Conservation (phyloP, 78 protist species). For the Planoprotostelium fungivorum region DNA sequence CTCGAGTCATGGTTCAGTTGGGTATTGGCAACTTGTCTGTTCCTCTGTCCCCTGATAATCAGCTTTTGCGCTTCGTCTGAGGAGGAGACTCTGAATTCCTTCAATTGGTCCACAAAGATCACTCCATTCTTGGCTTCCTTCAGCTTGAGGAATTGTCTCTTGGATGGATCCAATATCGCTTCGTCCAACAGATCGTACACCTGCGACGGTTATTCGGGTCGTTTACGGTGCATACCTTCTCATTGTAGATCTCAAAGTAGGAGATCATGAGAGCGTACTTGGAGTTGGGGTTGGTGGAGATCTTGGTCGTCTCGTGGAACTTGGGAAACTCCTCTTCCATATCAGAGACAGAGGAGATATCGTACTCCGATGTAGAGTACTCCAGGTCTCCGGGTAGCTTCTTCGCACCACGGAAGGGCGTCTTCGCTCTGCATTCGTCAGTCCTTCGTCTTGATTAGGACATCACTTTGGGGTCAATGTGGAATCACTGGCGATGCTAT, state of each 20-base stretch:
- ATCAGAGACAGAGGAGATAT: background rate
- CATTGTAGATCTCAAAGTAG: conserved; percentile 78
- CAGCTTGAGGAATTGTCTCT: conserved; percentile 17
- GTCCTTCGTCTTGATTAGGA: background rate
- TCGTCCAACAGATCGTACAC: conserved; percentile 64
- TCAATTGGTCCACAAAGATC: conserved; percentile 14
- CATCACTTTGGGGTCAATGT: background rate
- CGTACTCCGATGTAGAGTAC: background rate
- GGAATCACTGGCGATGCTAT: conserved; percentile 17
- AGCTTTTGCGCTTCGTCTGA: conserved; percentile 50
- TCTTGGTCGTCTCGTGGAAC: background rate
- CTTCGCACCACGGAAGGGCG: background rate
- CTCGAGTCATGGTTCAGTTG: conserved; percentile 51
- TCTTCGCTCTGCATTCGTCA: background rate
- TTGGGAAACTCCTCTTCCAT: conserved; percentile 1
- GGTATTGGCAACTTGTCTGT: conserved; percentile 65
- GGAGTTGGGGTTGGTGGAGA: conserved; percentile 7
- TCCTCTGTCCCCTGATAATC: conserved; percentile 40
- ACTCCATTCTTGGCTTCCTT: conserved; percentile 14
- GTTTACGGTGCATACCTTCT: conserved; percentile 5
- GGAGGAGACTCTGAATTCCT: conserved; percentile 33
- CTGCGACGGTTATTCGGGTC: background rate
- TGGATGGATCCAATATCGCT: background rate
- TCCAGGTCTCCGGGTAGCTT: background rate
- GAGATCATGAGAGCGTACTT: conserved; percentile 37